These are phyloP conservation scores for Alternaria postmessia DNA, from an alignment of 2,329 filamentous ascomycete species.

Conservation along the genomic window DNA sequence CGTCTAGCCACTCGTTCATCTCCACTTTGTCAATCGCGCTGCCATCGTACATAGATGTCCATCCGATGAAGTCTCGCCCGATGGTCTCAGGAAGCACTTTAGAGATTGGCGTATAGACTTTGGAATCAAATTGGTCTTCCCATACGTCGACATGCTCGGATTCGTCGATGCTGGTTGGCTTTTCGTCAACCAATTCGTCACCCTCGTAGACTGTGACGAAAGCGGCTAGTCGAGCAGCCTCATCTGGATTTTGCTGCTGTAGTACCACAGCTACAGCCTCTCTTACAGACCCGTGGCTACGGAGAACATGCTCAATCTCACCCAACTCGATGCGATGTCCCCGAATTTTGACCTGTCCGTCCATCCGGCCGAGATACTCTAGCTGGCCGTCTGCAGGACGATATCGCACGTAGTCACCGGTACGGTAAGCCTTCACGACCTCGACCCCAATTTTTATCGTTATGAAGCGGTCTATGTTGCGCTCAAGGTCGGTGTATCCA, in stretches of 20 bases:
- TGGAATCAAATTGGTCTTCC: not conserved
- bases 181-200: not conserved
- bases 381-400: slow-evolving; percentile 24
- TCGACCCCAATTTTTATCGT: not conserved
- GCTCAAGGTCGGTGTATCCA: slow-evolving; percentile 24
- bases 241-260: not conserved
- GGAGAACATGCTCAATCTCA: slow-evolving; percentile 26
- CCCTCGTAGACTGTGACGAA: not conserved
- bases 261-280: not conserved
- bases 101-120: not conserved
- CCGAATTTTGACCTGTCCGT: slow-evolving; percentile 34
- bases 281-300: not conserved
- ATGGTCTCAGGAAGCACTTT: not conserved
- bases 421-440: slow-evolving; percentile 1
- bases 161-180: not conserved
- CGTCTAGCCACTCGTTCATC: slow-evolving; percentile 13
- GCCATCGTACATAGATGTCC: not conserved
- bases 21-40: not conserved
- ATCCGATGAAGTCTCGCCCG: not conserved
- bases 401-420: slow-evolving; percentile 32
- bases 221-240: not conserved
- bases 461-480: slow-evolving; percentile 21
- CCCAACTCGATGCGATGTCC: slow-evolving; percentile 37
- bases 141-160: not conserved
- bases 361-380: slow-evolving; percentile 26